These are phyloP conservation scores for Euphorbia celastroides DNA, from an alignment of 441 rosid species.

Conservation along the genomic window DNA sequence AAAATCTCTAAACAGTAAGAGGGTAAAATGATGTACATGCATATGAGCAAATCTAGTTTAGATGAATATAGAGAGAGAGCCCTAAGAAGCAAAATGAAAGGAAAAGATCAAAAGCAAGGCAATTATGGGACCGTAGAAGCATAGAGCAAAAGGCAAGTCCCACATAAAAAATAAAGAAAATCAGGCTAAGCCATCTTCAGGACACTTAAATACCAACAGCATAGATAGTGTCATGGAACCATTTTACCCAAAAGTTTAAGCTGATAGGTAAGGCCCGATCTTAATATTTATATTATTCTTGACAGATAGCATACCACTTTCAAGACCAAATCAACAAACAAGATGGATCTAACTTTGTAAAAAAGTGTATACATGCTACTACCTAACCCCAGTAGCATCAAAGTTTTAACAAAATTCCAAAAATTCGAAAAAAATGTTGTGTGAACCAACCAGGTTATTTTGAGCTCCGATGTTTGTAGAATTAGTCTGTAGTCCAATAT, in stretches of 20 bases:
- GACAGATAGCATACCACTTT: too few species aligned
- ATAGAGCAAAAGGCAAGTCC: background rate
- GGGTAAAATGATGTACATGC: background rate
- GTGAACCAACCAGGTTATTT: conserved; percentile 37
- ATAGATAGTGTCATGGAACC: too few species aligned
- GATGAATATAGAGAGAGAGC: background rate
- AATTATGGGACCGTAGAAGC: background rate
- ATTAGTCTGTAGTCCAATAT: conserved; percentile 21
- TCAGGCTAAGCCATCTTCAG: background rate
- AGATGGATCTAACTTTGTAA: background rate
- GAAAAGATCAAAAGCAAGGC: background rate
- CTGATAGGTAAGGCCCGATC: too few species aligned
- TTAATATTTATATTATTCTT: too few species aligned
- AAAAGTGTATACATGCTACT: background rate
- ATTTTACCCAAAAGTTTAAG: too few species aligned
- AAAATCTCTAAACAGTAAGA: background rate
- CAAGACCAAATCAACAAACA: background rate
- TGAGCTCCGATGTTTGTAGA: conserved; percentile 11
- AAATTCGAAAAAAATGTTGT: conserved; percentile 3
- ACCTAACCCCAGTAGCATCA: background rate
- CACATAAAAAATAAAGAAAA: background rate
- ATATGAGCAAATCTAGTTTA: background rate
- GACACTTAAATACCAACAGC: background rate
- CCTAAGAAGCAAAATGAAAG: background rate
- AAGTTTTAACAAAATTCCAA: background rate